Evolutionary conservation across 768 basidiomycete genomes (phyloP).

Genomic region (Hortiboletus campestris): DNA sequence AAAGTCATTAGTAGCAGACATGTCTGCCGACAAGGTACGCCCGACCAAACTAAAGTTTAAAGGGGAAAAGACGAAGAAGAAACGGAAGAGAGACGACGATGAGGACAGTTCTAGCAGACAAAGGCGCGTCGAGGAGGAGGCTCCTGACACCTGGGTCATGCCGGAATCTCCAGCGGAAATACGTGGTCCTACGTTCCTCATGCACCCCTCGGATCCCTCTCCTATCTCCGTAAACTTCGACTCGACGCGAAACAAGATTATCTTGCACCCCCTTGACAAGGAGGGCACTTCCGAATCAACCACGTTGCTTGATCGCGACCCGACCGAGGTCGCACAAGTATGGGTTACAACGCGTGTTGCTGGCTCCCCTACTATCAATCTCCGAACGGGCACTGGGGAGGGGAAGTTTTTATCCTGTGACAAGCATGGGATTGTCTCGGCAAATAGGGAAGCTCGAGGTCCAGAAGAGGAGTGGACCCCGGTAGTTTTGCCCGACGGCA

Average conservation of each 20-base stretch:
- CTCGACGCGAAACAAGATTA: conserved; percentile 68
- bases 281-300: conserved; percentile 46
- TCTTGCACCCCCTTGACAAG: conserved; percentile 65
- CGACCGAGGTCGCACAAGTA: conserved; percentile 82
- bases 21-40: conserved; percentile 51
- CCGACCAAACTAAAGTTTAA: conserved; percentile 85
- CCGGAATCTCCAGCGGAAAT: conserved; percentile 72
- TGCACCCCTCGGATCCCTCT: conserved; percentile 78
- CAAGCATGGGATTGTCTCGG: conserved; percentile 77
- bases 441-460: conserved; percentile 85
- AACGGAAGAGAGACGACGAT: conserved; percentile 65
- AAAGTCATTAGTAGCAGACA: conserved; percentile 8
- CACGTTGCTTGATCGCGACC: conserved; percentile 61
- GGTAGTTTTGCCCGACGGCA: conserved; percentile 75
- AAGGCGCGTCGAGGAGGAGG: conserved; percentile 54
- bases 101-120: conserved; percentile 42
- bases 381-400: conserved; percentile 83
- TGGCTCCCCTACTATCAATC: conserved; percentile 79
- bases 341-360: conserved; percentile 90
- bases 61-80: conserved; percentile 83
- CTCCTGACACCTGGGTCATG: conserved; percentile 76
- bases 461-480: conserved; percentile 95
- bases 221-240: conserved; percentile 78
- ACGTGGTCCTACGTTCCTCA: conserved; percentile 83
- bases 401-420: conserved; percentile 91